Percentiles rank a stretch among this genome's conserved stretches.
phyloP scores from a whole-genome alignment of 176 grass and related monocot genomes.

The Triticum timopheevii region DNA sequence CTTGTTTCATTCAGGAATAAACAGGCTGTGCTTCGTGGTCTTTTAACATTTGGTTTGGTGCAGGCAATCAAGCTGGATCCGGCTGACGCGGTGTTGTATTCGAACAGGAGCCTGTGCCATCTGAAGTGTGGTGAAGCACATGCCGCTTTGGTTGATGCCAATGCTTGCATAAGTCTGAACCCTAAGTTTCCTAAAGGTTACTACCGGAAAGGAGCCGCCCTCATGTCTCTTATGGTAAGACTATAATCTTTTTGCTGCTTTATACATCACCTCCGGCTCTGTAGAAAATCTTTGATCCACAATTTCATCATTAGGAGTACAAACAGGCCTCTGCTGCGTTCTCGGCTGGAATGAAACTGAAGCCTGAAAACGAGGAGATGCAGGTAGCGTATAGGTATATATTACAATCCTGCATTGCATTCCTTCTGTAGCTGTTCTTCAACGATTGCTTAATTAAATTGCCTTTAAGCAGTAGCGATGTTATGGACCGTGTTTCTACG shows the following conservation, averaged over 20 bases:
- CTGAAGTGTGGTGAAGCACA: background rate
- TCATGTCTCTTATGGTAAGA: slow-evolving; percentile 12
- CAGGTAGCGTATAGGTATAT: background rate
- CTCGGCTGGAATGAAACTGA: background rate
- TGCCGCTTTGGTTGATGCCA: slow-evolving; percentile 1
- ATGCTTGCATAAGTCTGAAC: background rate
- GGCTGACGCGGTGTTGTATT: background rate
- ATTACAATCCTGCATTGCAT: background rate
- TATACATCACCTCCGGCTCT: background rate
- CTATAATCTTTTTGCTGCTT: background rate
- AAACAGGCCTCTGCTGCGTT: slow-evolving; percentile 18
- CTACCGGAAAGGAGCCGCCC: slow-evolving; percentile 15
- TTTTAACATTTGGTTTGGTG: background rate
- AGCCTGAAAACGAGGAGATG: slow-evolving; percentile 17
- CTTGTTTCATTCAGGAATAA: background rate
- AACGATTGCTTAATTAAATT: background rate
- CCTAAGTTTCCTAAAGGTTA: background rate
- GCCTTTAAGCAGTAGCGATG: background rate
- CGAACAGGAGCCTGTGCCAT: slow-evolving; percentile 11
- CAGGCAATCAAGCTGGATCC: slow-evolving; percentile 21
- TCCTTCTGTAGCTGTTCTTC: background rate
- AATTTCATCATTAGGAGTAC: background rate
- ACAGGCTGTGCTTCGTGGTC: background rate
- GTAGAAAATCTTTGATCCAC: background rate
- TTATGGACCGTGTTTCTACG: background rate